Percentiles rank a stretch among this genome's conserved stretches.
Conservation (phyloP, 2,329 filamentous ascomycete genomes). For the Tolypocladium tropicale region DNA sequence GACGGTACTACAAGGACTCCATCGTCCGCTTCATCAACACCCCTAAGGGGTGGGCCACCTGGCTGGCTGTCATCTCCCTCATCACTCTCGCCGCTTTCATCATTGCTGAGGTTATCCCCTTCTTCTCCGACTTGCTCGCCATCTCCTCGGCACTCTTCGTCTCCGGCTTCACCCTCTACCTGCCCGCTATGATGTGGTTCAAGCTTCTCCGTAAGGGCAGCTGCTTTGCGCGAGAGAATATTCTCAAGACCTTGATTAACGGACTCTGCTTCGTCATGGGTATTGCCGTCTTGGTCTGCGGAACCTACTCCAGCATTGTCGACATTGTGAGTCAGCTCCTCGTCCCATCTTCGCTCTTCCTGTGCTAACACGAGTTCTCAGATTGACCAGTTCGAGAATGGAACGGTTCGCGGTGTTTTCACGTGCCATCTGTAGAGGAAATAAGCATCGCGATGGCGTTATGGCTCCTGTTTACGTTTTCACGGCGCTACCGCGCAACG, state of each 20-base stretch:
- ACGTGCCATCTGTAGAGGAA: slow-evolving; percentile 2
- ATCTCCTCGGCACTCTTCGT: slow-evolving; percentile 38
- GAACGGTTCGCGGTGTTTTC: slow-evolving; percentile 5
- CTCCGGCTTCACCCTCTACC: slow-evolving; percentile 25
- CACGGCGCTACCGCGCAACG: not conserved
- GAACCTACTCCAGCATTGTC: slow-evolving; percentile 14
- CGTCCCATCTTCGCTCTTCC: not conserved
- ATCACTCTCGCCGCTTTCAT: slow-evolving; percentile 57
- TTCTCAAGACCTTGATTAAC: slow-evolving; percentile 11
- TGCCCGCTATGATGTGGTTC: slow-evolving; percentile 30
- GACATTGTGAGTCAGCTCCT: slow-evolving; percentile 13
- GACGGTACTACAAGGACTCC: slow-evolving; percentile 31
- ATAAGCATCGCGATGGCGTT: not conserved
- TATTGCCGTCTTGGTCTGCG: slow-evolving; percentile 12
- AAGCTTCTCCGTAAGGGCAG: slow-evolving; percentile 21
- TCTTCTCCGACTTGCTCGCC: slow-evolving; percentile 55
- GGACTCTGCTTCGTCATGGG: slow-evolving; percentile 14
- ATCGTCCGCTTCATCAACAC: slow-evolving; percentile 38
- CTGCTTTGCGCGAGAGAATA: slow-evolving; percentile 14
- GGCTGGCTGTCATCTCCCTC: slow-evolving; percentile 45
- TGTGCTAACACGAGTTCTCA: not conserved
- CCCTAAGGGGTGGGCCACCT: slow-evolving; percentile 36
- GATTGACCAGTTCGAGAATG: slow-evolving; percentile 4
- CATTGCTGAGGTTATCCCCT: slow-evolving; percentile 61
- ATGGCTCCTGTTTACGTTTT: not conserved